Percentiles rank a stretch among this genome's conserved stretches.
phyloP scores from a whole-genome alignment of 768 basidiomycete species.

The Tephrocybe sp. region DNA sequence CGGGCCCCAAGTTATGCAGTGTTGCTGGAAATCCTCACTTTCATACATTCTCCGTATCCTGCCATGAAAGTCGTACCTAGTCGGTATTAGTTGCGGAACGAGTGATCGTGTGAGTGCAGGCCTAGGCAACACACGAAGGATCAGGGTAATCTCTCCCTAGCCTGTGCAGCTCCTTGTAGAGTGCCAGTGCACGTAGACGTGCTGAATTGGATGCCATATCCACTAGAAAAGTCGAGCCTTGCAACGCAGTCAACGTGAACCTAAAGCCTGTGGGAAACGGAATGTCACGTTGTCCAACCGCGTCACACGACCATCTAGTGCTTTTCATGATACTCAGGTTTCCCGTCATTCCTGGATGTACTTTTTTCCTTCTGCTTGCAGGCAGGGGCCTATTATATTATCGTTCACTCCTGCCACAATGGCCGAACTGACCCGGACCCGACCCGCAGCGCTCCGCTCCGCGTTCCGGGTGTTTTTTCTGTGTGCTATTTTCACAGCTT shows the following conservation, averaged over 20 bases:
- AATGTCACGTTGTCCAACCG: background rate
- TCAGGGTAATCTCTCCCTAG: slow-evolving; percentile 84
- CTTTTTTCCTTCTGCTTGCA: no score
- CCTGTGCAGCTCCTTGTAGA: slow-evolving; percentile 83
- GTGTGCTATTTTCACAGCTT: no score
- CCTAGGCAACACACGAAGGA: slow-evolving; percentile 55
- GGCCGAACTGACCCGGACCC: no score
- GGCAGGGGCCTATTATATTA: no score
- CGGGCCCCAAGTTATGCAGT: background rate
- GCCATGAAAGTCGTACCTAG: slow-evolving; percentile 72
- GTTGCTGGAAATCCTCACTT: slow-evolving; percentile 43
- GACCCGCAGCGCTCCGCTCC: no score
- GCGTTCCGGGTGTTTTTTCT: no score
- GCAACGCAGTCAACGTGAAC: background rate
- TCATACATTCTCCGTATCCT: slow-evolving; percentile 72
- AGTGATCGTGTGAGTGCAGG: slow-evolving; percentile 13
- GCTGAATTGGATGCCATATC: slow-evolving; percentile 51
- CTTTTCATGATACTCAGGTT: no score
- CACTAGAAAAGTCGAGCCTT: slow-evolving; percentile 3
- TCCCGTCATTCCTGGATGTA: no score
- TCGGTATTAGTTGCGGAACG: slow-evolving; percentile 7
- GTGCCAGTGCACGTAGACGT: slow-evolving; percentile 62
- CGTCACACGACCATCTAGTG: background rate
- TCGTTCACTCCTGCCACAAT: no score
- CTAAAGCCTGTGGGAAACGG: slow-evolving; percentile 12